These are phyloP conservation scores for Penicillium odoratum DNA, from an alignment of 495 filamentous ascomycete genomes.

Conservation along the genomic window DNA sequence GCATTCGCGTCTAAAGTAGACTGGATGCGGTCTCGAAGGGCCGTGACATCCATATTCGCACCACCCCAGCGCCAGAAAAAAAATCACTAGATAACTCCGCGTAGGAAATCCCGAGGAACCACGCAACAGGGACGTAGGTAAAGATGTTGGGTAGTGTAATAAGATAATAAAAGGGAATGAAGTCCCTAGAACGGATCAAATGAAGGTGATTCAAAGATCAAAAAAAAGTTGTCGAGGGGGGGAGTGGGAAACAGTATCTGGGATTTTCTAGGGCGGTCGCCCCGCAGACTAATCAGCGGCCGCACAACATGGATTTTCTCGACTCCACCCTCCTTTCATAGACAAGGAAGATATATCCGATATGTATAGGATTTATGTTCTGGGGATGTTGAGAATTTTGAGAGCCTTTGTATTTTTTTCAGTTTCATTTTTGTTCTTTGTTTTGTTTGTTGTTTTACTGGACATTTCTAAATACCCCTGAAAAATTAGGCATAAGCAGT, in stretches of 20 bases:
- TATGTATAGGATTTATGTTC: no score
- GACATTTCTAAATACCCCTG: no score
- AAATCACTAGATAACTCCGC: slow-evolving; percentile 22
- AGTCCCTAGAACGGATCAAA: slow-evolving; percentile 21
- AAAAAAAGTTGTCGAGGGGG: slow-evolving; percentile 12
- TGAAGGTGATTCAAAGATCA: slow-evolving; percentile 17
- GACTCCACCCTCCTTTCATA: slow-evolving; percentile 2
- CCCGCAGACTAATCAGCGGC: slow-evolving; percentile 46
- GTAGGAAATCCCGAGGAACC: slow-evolving; percentile 17
- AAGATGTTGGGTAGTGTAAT: not conserved
- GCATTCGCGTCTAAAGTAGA: slow-evolving; percentile 85
- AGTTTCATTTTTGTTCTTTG: no score
- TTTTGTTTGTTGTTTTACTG: no score
- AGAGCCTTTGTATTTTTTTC: no score
- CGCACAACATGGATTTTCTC: slow-evolving; percentile 25
- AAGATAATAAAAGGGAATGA: slow-evolving; percentile 16
- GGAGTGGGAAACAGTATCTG: slow-evolving; percentile 28
- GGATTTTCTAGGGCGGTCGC: slow-evolving; percentile 47
- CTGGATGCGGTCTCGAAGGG: slow-evolving; percentile 82
- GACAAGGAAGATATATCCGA: not conserved
- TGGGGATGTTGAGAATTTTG: no score
- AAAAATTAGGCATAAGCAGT: no score
- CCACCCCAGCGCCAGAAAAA: slow-evolving; percentile 39
- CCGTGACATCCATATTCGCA: slow-evolving; percentile 78
- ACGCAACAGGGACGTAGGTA: slow-evolving; percentile 15